A percentile compares a stretch with the other conserved stretches of the same genome.
Evolutionary conservation across 2,329 filamentous ascomycete genomes (phyloP).

Genomic region (Myriosclerotinia duriaeana): DNA sequence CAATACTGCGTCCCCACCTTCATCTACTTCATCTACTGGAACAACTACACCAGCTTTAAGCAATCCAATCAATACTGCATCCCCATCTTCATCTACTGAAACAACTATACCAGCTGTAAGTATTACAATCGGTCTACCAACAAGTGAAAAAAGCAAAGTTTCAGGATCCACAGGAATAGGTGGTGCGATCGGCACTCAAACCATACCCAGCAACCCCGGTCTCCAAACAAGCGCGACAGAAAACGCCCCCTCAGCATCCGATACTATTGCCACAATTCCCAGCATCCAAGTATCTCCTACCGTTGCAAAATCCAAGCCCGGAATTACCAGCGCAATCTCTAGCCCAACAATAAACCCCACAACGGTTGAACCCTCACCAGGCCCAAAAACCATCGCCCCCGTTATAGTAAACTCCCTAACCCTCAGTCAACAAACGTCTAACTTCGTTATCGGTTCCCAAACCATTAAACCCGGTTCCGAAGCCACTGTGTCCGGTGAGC

Average conservation of each 20-base stretch:
- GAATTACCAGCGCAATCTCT: background rate
- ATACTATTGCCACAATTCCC: background rate
- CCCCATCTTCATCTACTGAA: background rate
- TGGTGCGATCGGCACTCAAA: background rate
- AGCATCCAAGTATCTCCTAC: slow-evolving; percentile 1
- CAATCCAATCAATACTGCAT: background rate
- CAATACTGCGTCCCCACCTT: too few species aligned
- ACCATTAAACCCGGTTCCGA: slow-evolving; percentile 33
- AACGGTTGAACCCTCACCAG: slow-evolving; percentile 19
- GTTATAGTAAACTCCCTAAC: slow-evolving; percentile 32
- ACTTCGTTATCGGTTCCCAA: slow-evolving; percentile 33
- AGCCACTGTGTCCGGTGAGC: slow-evolving; percentile 32
- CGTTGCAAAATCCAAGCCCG: background rate
- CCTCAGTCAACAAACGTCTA: slow-evolving; percentile 29
- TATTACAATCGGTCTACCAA: slow-evolving; percentile 10
- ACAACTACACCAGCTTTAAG: too few species aligned
- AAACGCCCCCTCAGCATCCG: background rate
- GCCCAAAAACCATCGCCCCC: slow-evolving; percentile 24
- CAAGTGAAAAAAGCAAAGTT: background rate
- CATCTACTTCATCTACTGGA: too few species aligned
- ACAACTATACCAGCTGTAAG: slow-evolving; percentile 2
- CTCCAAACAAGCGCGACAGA: background rate
- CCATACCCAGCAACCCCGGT: background rate
- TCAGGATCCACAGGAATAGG: background rate
- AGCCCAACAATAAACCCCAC: slow-evolving; percentile 4